phyloP scores from a whole-genome alignment of 2,329 filamentous ascomycete species.

The Cucurbitaria berberidis region DNA sequence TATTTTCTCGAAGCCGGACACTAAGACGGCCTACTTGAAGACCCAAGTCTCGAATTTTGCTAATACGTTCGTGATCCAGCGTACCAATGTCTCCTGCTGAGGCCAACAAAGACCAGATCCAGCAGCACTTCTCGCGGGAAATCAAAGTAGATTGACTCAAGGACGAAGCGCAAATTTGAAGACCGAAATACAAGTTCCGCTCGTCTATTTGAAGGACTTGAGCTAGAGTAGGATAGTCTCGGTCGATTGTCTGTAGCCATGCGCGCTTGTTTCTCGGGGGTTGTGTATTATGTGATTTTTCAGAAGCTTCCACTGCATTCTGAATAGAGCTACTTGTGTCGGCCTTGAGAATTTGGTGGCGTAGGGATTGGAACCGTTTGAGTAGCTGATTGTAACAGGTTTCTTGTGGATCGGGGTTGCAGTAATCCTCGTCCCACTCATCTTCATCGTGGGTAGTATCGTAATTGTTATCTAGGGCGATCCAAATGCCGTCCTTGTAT shows the following conservation, averaged over 20 bases:
- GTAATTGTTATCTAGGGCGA: conserved; percentile 55
- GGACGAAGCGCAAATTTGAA: conserved; percentile 68
- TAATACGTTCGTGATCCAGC: conserved; percentile 76
- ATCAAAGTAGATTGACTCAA: conserved; percentile 66
- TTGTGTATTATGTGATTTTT: conserved; percentile 10
- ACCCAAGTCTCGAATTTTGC: conserved; percentile 77
- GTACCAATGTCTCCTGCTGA: conserved; percentile 75
- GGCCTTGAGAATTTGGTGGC: conserved; percentile 62
- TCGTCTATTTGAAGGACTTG: conserved; percentile 65
- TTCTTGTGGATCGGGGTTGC: conserved; percentile 57
- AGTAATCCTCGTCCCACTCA: conserved; percentile 6
- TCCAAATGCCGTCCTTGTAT: conserved; percentile 81
- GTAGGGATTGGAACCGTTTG: conserved; percentile 69
- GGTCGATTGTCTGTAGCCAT: conserved; percentile 39
- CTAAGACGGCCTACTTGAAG: conserved; percentile 73
- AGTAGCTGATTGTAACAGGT: conserved; percentile 73
- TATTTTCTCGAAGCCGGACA: conserved; percentile 34
- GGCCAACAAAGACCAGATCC: conserved; percentile 85
- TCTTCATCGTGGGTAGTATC: conserved; percentile 15
- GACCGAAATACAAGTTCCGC: conserved; percentile 67
- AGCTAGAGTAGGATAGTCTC: conserved; percentile 53
- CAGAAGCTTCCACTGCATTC: background rate
- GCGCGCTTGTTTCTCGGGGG: conserved; percentile 46
- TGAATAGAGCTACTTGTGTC: conserved; percentile 40
- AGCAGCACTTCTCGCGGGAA: conserved; percentile 72